phyloP scores from a whole-genome alignment of 106 monocot species.

The Vanilla planifolia region DNA sequence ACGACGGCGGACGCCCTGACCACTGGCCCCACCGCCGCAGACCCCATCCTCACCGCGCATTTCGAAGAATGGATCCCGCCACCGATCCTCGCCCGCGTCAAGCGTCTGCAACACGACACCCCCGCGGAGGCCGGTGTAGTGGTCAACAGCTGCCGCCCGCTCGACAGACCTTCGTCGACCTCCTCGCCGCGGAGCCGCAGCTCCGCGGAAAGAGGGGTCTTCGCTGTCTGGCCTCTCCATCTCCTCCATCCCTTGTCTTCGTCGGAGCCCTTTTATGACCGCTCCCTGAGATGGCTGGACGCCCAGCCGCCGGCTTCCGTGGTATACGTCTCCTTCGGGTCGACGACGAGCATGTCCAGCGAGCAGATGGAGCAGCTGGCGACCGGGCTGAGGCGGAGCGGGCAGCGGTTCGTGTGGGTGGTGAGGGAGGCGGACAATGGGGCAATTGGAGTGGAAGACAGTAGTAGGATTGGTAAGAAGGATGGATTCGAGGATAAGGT shows the following conservation, averaged over 20 bases:
- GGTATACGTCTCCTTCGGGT: constrained; percentile 37
- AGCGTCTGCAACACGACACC: background rate
- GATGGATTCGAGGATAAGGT: background rate
- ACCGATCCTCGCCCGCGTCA: constrained; percentile 16
- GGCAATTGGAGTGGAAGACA: background rate
- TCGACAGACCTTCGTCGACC: constrained; percentile 60
- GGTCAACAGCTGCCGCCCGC: constrained; percentile 38
- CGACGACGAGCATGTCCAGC: constrained; percentile 17
- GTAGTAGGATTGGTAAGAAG: background rate
- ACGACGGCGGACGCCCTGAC: background rate
- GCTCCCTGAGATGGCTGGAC: constrained; percentile 42
- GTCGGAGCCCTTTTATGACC: background rate
- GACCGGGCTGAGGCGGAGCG: constrained; percentile 20
- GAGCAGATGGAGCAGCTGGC: constrained; percentile 35
- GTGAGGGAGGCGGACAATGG: constrained; percentile 16
- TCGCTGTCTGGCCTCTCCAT: constrained; percentile 45
- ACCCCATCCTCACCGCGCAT: constrained; percentile 15
- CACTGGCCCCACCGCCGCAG: background rate
- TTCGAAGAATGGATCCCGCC: constrained; percentile 4
- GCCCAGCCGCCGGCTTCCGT: constrained; percentile 33
- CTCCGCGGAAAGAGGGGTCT: constrained; percentile 24
- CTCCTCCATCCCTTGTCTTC: background rate
- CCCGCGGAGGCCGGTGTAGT: constrained; percentile 19
- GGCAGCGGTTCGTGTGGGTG: constrained; percentile 48
- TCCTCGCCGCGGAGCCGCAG: constrained; percentile 12